Evolutionary conservation across 257 asterid species (phyloP).

Genomic region (Lycium barbarum): DNA sequence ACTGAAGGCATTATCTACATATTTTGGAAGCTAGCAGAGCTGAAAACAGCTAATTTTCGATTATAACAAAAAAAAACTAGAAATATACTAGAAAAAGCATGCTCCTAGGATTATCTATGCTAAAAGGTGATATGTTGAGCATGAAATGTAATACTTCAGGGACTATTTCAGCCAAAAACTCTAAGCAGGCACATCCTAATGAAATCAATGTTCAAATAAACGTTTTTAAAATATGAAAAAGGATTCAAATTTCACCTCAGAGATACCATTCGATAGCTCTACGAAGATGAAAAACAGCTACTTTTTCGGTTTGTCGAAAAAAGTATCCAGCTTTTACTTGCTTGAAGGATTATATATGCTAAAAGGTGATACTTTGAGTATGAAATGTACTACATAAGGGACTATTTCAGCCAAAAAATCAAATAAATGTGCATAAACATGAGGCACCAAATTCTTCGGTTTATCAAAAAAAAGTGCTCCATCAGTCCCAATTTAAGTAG

Average conservation of each 20-base stretch:
- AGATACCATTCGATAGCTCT: too few relatives aligned
- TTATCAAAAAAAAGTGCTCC: too few relatives aligned
- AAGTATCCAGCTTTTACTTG: too few relatives aligned
- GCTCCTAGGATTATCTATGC: too few relatives aligned
- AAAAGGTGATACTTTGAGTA: neutral
- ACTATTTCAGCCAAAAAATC: neutral
- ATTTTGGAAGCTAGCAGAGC: neutral
- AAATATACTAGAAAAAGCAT: too few relatives aligned
- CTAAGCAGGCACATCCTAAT: neutral
- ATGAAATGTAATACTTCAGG: neutral
- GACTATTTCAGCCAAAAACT: neutral
- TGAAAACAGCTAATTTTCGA: neutral
- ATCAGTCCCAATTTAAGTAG: too few relatives aligned
- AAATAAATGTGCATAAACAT: neutral
- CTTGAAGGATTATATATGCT: too few relatives aligned
- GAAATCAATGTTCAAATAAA: neutral
- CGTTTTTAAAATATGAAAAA: neutral
- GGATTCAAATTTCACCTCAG: neutral
- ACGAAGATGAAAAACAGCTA: too few relatives aligned
- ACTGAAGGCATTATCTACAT: too few relatives aligned
- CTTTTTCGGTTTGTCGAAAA: too few relatives aligned
- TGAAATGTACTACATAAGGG: neutral
- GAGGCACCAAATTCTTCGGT: too few relatives aligned
- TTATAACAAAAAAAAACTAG: too few relatives aligned
- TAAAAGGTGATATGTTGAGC: neutral